Base-by-base conservation (phyloP, 2,329 filamentous ascomycete genomes). In the Epicoccum nigrum region DNA sequence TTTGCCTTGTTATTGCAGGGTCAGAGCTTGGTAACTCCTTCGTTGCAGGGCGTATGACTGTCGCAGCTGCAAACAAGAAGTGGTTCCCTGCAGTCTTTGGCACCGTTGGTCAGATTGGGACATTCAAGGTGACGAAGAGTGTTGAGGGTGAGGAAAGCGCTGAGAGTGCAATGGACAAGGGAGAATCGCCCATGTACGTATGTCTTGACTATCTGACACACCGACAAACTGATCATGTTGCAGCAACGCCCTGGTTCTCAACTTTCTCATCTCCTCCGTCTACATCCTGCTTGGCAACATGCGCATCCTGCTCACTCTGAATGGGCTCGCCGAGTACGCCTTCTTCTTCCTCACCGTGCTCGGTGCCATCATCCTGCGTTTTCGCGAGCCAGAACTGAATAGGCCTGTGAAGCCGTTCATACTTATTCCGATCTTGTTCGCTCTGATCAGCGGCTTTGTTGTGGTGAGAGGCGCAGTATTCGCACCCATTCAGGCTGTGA, bases 281-380 rank as follows among this genome's bases (percentile, higher is more conserved):
- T 87, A 86, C 64, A 85, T 87, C 33, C 69, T 86, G 0, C 71
- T 86, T 0, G 84, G 84, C 6, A 83, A 80, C 64, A 87, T 87
- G 76, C 81, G 84, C 15, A 81, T 83, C 1, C 76, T 87, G 0
- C 68, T 87, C 8, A 86, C 84, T 0, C 81, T 73, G 30, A 73
- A 73, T 21, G 70, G 70, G 1, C 60, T 73, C 7, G 69, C 65
- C 1, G 70, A 73, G 39, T 86, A 84, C 57, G 80, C 83, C 0
- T 87, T 87, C 70, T 87, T 86, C 75, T 86, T 86, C 66, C 73
- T 87, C 9, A 83, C 84, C 0, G 83, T 86, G 0, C 63, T 86
- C 0, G 85, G 84, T 0, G 83, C 81, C 1, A 76, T 86, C 5
- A 72, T 86, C 7, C 65, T 87, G 37, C 78, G 85, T 2, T 79